Percentiles rank a stretch among this genome's conserved stretches.
Conservation (phyloP, 805 yeast species). For the Lipomyces kockii region DNA sequence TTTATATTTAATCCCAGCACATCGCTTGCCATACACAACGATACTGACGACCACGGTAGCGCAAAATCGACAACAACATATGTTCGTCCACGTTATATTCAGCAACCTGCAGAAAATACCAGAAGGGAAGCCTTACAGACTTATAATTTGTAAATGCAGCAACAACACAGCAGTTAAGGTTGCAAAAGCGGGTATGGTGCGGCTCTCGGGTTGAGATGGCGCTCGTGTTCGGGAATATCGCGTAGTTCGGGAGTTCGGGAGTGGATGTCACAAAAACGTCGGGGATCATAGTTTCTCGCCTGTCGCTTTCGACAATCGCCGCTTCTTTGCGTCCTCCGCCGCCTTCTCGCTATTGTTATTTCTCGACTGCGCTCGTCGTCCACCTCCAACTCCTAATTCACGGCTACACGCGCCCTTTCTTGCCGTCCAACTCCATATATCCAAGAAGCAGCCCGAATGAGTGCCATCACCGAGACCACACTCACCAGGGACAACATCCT, state of each 20-base stretch:
- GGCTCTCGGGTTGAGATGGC: neutral
- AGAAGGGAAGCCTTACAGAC: too few species aligned
- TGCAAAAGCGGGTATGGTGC: neutral
- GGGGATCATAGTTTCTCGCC: neutral
- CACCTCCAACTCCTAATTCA: neutral
- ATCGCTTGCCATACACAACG: too few species aligned
- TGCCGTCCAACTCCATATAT: neutral
- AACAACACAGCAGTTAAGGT: neutral
- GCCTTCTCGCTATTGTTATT: neutral
- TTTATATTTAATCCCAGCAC: too few species aligned
- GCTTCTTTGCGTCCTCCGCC: neutral
- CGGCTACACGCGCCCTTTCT: neutral
- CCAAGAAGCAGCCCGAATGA: neutral
- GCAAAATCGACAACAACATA: too few species aligned
- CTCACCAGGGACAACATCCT: slow-evolving; percentile 58
- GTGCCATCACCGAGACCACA: slow-evolving; percentile 32
- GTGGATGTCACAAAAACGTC: neutral
- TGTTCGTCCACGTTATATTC: too few species aligned
- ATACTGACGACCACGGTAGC: too few species aligned
- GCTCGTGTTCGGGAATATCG: neutral
- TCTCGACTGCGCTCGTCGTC: too few species aligned
- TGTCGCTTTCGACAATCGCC: too few species aligned
- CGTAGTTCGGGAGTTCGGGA: neutral
- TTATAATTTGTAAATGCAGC: too few species aligned
- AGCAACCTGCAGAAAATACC: too few species aligned